These are phyloP conservation scores for Aegilops tauschii DNA, from an alignment of 176 grass and related monocot species.

Conservation along the genomic window DNA sequence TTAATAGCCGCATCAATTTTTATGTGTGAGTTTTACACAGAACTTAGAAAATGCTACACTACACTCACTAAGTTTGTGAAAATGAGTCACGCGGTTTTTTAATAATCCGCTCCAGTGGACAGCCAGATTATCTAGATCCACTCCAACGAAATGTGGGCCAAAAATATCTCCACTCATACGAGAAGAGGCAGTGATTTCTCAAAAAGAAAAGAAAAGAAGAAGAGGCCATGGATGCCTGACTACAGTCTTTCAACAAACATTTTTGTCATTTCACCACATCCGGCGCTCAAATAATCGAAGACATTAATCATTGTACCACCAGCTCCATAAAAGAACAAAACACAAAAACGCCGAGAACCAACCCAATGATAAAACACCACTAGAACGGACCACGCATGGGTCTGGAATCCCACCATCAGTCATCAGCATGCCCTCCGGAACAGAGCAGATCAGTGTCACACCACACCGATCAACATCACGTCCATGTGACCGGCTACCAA, in stretches of 20 bases:
- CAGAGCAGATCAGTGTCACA: neutral
- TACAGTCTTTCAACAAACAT: neutral
- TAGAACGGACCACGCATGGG: too few relatives aligned
- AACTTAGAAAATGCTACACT: neutral
- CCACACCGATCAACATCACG: neutral
- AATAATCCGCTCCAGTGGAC: neutral
- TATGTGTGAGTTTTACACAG: neutral
- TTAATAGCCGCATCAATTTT: neutral
- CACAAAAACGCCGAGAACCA: neutral
- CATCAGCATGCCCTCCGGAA: neutral
- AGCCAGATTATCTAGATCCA: neutral
- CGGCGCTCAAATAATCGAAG: neutral
- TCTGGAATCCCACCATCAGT: too few relatives aligned
- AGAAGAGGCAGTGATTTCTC: neutral
- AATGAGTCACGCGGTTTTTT: neutral
- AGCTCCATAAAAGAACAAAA: neutral
- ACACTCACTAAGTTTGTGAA: neutral
- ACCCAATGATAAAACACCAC: neutral
- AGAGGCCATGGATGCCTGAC: neutral
- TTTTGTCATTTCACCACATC: neutral
- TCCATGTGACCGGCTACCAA: constrained; percentile 30
- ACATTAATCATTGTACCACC: neutral
- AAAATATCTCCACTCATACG: neutral
- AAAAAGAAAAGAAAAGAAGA: too few relatives aligned
- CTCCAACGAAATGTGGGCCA: neutral